phyloP scores from a whole-genome alignment of 2,329 filamentous ascomycete genomes.

The Ceratocystis cacaofunesta region DNA sequence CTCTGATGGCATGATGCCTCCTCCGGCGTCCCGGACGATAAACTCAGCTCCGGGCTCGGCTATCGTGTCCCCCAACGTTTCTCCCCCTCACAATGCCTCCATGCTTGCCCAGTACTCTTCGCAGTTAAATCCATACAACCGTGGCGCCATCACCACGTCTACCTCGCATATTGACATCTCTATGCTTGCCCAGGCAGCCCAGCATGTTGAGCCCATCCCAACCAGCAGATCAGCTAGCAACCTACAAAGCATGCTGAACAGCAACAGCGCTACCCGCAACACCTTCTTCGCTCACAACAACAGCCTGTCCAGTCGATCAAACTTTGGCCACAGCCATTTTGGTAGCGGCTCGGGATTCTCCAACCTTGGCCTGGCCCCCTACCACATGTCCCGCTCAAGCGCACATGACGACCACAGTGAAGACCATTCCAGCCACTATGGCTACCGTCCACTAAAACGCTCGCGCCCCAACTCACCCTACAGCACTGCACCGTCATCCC shows the following conservation, averaged over 20 bases:
- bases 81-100: slow-evolving; percentile 79
- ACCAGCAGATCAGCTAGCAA: slow-evolving; percentile 24
- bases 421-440: slow-evolving; percentile 60
- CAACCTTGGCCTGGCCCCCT: slow-evolving; percentile 53
- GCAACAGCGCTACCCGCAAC: slow-evolving; percentile 16
- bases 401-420: slow-evolving; percentile 64
- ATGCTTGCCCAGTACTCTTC: slow-evolving; percentile 39
- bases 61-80: slow-evolving; percentile 85
- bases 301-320: slow-evolving; percentile 14
- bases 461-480: slow-evolving; percentile 88
- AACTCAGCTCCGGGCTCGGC: slow-evolving; percentile 80
- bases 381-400: slow-evolving; percentile 85
- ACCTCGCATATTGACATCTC: slow-evolving; percentile 37
- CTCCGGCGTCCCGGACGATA: slow-evolving; percentile 56
- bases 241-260: slow-evolving; percentile 26
- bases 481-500: slow-evolving; percentile 88
- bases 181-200: slow-evolving; percentile 45
- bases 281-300: slow-evolving; percentile 15
- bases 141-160: slow-evolving; percentile 28
- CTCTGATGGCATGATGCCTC: slow-evolving; percentile 56
- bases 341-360: slow-evolving; percentile 42
- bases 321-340: slow-evolving; percentile 38
- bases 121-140: slow-evolving; percentile 30
- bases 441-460: slow-evolving; percentile 62
- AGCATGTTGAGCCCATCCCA: slow-evolving; percentile 36